Percentiles rank a stretch among this genome's conserved stretches.
Conservation (phyloP, 306 rosid species). For the Hylodesmum podocarpum region DNA sequence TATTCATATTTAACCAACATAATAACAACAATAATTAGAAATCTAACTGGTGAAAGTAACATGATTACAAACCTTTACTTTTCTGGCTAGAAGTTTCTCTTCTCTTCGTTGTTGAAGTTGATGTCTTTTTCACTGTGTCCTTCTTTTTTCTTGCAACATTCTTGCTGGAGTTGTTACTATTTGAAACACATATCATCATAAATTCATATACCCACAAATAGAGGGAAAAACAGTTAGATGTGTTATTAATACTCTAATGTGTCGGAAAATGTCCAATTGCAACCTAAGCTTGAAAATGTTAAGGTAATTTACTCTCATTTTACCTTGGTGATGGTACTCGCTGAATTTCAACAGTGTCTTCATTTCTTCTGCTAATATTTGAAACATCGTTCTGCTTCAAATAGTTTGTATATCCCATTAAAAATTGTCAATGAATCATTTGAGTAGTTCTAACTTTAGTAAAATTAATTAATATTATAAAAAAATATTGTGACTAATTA, state of each 20-base stretch:
- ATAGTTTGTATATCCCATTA: too few relatives aligned
- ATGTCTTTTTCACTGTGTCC: background rate
- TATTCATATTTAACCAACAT: too few relatives aligned
- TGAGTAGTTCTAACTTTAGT: too few relatives aligned
- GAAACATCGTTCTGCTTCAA: background rate
- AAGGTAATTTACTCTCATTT: too few relatives aligned
- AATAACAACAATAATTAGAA: background rate
- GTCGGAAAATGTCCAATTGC: too few relatives aligned
- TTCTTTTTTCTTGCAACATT: background rate
- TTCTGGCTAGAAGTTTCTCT: background rate
- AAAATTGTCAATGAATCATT: too few relatives aligned
- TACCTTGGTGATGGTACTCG: background rate
- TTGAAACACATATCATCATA: background rate
- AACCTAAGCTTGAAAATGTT: too few relatives aligned
- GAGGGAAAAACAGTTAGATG: background rate
- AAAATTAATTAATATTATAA: too few relatives aligned
- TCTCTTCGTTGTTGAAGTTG: background rate
- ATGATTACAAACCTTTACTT: background rate
- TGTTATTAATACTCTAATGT: too few relatives aligned
- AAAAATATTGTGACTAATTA: too few relatives aligned
- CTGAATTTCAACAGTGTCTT: background rate
- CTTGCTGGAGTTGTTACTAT: background rate
- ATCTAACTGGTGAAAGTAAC: background rate
- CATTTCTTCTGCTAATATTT: background rate
- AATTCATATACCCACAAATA: background rate